A percentile compares a stretch with the other conserved stretches of the same genome.
Evolutionary conservation across 192 early-diverging fungal genomes (phyloP).

Genomic region (Coemansia umbellata): DNA sequence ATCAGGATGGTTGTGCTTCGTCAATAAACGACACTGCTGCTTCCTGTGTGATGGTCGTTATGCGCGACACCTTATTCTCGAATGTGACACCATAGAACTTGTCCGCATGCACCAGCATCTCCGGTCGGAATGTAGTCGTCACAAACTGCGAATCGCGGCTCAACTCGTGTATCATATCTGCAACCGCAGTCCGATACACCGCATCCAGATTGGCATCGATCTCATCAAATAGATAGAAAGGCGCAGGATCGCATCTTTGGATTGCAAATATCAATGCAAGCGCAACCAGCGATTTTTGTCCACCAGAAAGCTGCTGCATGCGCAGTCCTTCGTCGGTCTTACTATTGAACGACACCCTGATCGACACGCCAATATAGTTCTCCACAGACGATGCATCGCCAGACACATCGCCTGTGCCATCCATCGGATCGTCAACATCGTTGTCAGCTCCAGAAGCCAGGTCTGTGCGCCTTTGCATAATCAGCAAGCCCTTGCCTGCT

Average conservation of each 20-base stretch:
- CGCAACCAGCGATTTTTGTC: constrained; percentile 97
- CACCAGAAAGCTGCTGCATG: constrained; percentile 95
- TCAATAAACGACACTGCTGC: constrained; percentile 65
- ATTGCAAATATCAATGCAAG: constrained; percentile 97
- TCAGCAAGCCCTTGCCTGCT: constrained; percentile 74
- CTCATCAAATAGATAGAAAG: constrained; percentile 99
- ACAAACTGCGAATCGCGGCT: constrained; percentile 89
- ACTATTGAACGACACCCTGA: constrained; percentile 92
- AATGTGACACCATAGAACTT: constrained; percentile 99
- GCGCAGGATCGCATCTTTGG: constrained; percentile 96
- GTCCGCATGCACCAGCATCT: constrained; percentile 85
- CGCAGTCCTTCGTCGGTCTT: constrained; percentile 79
- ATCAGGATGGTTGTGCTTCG: constrained; percentile 30
- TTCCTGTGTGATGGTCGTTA: constrained; percentile 70
- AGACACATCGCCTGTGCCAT: constrained; percentile 7
- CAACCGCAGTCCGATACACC: constrained; percentile 89
- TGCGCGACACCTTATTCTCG: constrained; percentile 87
- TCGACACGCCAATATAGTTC: constrained; percentile 86
- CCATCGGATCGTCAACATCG: constrained; percentile 41
- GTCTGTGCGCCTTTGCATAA: constrained; percentile 75
- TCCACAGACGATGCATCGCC: constrained; percentile 55
- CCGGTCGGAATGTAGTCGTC: constrained; percentile 97
- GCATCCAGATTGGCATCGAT: constrained; percentile 98
- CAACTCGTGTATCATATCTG: constrained; percentile 90
- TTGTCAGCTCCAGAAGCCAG: constrained; percentile 42